Conservation (phyloP, 768 basidiomycete genomes). For the Lactifluus pinguis region DNA sequence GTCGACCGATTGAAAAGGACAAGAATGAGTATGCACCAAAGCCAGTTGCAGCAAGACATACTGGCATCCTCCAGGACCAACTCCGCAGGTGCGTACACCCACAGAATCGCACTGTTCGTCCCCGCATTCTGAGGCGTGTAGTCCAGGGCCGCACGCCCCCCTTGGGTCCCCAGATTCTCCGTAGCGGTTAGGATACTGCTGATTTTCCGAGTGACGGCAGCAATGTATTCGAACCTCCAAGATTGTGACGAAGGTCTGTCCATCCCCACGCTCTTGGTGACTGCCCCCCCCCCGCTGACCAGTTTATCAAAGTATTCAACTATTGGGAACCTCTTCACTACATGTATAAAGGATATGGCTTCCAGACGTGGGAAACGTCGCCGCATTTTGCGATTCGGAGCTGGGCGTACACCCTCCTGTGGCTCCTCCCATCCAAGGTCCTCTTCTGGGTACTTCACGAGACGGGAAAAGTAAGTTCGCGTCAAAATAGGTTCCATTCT, state of each 20-base stretch:
- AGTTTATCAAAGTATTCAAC: conserved; percentile 67
- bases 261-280: neutral
- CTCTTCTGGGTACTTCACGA: conserved; percentile 40
- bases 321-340: conserved; percentile 99
- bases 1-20: conserved; percentile 23
- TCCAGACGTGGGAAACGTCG: conserved; percentile 98
- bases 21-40: conserved; percentile 17
- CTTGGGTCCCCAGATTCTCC: conserved; percentile 81
- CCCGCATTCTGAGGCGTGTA: conserved; percentile 9
- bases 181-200: conserved; percentile 78
- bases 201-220: conserved; percentile 68
- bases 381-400: conserved; percentile 87
- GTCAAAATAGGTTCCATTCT: neutral
- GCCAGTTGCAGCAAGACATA: conserved; percentile 35
- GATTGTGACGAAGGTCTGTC: conserved; percentile 91
- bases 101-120: neutral
- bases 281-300: neutral
- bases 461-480: conserved; percentile 58
- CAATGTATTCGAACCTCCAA: conserved; percentile 92
- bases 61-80: conserved; percentile 72
- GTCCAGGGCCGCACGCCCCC: conserved; percentile 54
- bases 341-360: conserved; percentile 73
- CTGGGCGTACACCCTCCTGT: conserved; percentile 87
- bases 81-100: conserved; percentile 48
- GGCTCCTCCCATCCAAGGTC: conserved; percentile 58